Base-by-base conservation (phyloP, 1,284 basidiomycete species). In the Rhodofomes roseus region DNA sequence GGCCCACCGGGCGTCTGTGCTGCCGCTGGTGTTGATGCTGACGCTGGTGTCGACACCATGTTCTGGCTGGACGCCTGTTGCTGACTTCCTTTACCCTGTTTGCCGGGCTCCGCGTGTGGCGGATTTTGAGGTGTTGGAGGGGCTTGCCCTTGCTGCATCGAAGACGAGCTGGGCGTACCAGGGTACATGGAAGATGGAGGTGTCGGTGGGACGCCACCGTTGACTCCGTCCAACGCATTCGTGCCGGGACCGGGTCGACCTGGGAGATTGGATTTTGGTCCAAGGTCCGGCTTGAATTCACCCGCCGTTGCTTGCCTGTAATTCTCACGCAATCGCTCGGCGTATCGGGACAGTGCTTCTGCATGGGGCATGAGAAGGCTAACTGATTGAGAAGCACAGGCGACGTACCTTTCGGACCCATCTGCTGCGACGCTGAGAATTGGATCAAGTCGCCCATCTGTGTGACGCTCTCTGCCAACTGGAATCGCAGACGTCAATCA, bases 401-500 rank as follows among this genome's bases (percentile, higher is more conserved):
- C 36, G 22, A 77, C 81, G 67, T 72, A 92, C 89, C 85, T 65
- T 82, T 70, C 34, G 89, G 87, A 34, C 90, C 89, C 12, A 86
- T 68, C 0, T 73, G 58, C 7, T 74, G 71, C 39, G 84, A 79
- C 34, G 66, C 79, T n/a, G 86, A 83, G 68, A 81, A 90, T 11
- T 79, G 67, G 55, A 92, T 90, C 57, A 92, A 76, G 63, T 92
- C 89, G 37, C 81, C 76, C 90, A 92, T 90, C 58, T 86, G 81
- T 50, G 79, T 81, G 2, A 91, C 87, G 66, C 87, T 90, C 71
- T 92, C 90, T 41, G 89, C 89, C 59, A 90, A 74, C 87, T 89
- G 64, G 5, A 59, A 25, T 2, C 16, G 37, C n/a, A 34, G n/a
- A 12, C 11, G 40, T 60, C 37, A 60, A 48, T 23, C 4, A 16